Evolutionary conservation across 495 filamentous ascomycete genomes (phyloP), one percentile per base, ranked within the genome.

Genomic region (Penicillium nucicola): DNA sequence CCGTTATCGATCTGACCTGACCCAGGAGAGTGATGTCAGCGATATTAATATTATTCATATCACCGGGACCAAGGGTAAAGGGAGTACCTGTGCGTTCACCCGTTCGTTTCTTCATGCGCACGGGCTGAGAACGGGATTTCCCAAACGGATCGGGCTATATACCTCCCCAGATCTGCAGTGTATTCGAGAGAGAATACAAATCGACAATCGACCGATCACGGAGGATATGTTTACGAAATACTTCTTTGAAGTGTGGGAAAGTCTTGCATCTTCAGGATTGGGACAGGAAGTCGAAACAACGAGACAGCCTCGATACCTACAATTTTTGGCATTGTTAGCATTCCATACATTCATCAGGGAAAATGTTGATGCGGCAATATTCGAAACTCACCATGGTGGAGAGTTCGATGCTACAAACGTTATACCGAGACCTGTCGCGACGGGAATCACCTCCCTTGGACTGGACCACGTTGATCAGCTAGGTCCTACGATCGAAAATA

Each of bases 361-460:
- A 64, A 75, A 77, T 3, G 82, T 92, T 7, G 80, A 91, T 33
- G 77, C 75, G 0, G 86, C 87, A 2, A 75, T 95, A 7, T 87
- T 89, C 39, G 90, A 95, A 63, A 85, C 84, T 11, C 89, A 90
- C n/a, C 79, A 92, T 42, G 90, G 90, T 1, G 90, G 90, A 20
- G 87, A 92, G 62, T 88, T 80, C 59, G 90, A 95, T 54, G 83
- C 85, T 0, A 96, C 91, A 2, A 96, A 96, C 53, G 72, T 95
- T 13, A 78, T 95, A 6, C 66, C 72, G 7, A 69, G 72, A 12
- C 87, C 90, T 2, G 77, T 84, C 1, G 84, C 82, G 0, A 80
- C 80, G 4, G 89, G 80, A 0, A 84, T 96, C 30, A 85, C 81
- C 17, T 84, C 81, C 14, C 73, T 96, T 9, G 90, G 87, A 2